These are phyloP conservation scores for Trichoderma gracile DNA, from an alignment of 2,329 filamentous ascomycete species.

Conservation along the genomic window DNA sequence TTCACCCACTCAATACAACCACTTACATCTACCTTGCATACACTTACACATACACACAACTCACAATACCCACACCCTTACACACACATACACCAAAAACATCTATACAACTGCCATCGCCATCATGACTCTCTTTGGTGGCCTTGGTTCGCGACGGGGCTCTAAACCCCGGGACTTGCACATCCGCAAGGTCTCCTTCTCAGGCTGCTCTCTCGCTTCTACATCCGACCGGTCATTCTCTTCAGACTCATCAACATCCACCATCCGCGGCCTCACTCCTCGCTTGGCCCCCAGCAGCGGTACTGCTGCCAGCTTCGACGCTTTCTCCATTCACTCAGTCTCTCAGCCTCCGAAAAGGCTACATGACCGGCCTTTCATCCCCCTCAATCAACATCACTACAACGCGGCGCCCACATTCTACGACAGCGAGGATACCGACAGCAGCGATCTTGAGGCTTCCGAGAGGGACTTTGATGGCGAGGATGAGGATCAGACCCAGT, in stretches of 20 bases:
- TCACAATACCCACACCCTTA: not conserved
- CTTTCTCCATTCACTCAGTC: conserved; percentile 40
- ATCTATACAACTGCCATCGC: conserved; percentile 16
- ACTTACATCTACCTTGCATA: no score
- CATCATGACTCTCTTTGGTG: conserved; percentile 42
- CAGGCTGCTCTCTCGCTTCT: conserved; percentile 43
- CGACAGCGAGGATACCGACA: conserved; percentile 34
- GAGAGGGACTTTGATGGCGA: conserved; percentile 28
- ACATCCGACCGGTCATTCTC: conserved; percentile 37
- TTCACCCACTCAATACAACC: not conserved
- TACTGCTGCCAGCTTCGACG: conserved; percentile 36
- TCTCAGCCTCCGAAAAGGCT: conserved; percentile 42
- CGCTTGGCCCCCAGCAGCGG: conserved; percentile 33
- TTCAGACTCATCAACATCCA: conserved; percentile 36
- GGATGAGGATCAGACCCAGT: conserved; percentile 20
- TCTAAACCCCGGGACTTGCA: conserved; percentile 42
- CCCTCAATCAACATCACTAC: conserved; percentile 28
- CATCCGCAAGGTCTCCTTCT: conserved; percentile 46
- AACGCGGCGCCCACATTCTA: conserved; percentile 35
- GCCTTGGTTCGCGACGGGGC: conserved; percentile 43
- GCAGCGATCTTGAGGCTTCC: conserved; percentile 33
- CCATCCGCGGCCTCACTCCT: conserved; percentile 29
- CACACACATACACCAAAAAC: not conserved
- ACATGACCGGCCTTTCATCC: conserved; percentile 41
- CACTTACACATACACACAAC: not conserved